Evolutionary conservation across 2,329 filamentous ascomycete genomes (phyloP).

Genomic region (Verticillium zaregamsianum): DNA sequence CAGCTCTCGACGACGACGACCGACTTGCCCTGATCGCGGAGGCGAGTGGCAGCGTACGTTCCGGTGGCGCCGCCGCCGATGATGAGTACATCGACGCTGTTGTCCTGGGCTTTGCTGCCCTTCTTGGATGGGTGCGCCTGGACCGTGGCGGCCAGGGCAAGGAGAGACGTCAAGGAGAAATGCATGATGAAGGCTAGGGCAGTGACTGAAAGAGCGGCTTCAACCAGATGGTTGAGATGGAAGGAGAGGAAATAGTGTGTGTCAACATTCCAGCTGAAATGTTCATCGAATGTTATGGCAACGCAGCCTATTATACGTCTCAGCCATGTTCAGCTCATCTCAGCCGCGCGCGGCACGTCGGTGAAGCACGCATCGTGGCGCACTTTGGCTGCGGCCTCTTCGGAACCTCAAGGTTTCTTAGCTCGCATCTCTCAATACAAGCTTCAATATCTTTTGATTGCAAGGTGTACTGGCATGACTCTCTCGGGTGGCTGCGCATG

Average conservation of each 20-base stretch:
- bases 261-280: background rate
- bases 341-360: background rate
- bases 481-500: background rate
- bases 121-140: background rate
- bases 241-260: background rate
- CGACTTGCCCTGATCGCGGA: slow-evolving; percentile 45
- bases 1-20: slow-evolving; percentile 40
- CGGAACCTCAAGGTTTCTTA: background rate
- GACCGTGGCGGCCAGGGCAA: background rate
- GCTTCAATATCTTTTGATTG: background rate
- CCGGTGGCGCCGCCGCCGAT: slow-evolving; percentile 51
- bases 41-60: slow-evolving; percentile 39
- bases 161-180: background rate
- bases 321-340: too few relatives aligned
- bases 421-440: background rate
- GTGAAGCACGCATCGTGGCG: background rate
- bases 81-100: slow-evolving; percentile 40
- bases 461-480: background rate
- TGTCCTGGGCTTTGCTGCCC: background rate
- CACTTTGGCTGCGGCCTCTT: background rate
- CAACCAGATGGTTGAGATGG: background rate
- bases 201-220: background rate
- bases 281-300: background rate
- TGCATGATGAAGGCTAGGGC: background rate
- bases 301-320: background rate